phyloP scores from a whole-genome alignment of 805 yeast genomes.

The Debaryomyces prosopidis region DNA sequence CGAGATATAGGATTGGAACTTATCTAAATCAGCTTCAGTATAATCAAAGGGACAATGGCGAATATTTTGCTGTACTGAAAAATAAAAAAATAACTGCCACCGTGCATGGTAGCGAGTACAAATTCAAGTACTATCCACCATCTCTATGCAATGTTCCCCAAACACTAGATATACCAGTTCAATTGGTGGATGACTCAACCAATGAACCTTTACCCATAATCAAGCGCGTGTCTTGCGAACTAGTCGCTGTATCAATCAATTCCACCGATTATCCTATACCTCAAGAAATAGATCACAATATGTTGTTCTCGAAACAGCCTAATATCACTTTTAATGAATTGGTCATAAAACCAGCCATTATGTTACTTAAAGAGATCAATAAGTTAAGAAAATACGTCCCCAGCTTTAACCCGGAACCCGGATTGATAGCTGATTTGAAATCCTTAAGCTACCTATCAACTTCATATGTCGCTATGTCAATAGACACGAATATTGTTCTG shows the following conservation, averaged over 20 bases:
- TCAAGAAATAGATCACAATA: slow-evolving; percentile 2
- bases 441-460: slow-evolving; percentile 1
- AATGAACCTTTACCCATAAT: slow-evolving; percentile 1
- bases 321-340: slow-evolving; percentile 1
- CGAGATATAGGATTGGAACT: background rate
- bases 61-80: no score
- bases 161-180: background rate
- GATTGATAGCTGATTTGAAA: background rate
- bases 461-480: slow-evolving; percentile 2
- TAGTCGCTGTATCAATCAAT: slow-evolving; percentile 7
- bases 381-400: background rate
- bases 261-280: slow-evolving; percentile 4
- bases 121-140: slow-evolving; percentile 6
- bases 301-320: slow-evolving; percentile 7
- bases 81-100: background rate
- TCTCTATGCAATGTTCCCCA: background rate
- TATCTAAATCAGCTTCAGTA: background rate
- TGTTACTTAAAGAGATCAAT: background rate
- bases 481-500: slow-evolving; percentile 3
- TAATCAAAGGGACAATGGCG: no score
- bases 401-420: background rate
- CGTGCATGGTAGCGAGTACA: background rate
- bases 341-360: slow-evolving; percentile 3
- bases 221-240: slow-evolving; percentile 3
- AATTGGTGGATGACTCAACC: background rate